Percentiles rank a stretch among this genome's conserved stretches.
phyloP scores from a whole-genome alignment of 352 stramenopile species.

The Pythium rishiriense region DNA sequence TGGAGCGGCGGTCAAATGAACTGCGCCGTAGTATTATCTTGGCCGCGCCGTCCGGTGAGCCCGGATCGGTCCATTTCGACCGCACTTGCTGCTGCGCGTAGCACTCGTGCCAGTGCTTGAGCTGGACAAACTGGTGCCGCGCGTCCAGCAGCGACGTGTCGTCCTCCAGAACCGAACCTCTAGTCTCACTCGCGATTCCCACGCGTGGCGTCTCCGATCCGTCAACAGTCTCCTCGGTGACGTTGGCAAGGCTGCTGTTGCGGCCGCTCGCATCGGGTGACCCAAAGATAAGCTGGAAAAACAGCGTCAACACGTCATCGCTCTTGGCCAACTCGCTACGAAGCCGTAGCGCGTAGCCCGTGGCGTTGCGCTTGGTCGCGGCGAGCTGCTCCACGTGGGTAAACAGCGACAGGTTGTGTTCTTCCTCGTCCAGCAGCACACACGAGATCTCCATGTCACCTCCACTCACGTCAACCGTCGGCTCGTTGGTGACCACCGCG shows the following conservation, averaged over 20 bases:
- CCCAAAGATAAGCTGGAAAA: conserved; percentile 37
- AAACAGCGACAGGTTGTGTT: conserved; percentile 49
- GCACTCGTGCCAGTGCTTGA: conserved; percentile 59
- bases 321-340: conserved; percentile 50
- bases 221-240: conserved; percentile 7
- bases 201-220: not conserved
- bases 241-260: not conserved
- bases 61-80: conserved; percentile 35
- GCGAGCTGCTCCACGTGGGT: conserved; percentile 37
- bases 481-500: not conserved
- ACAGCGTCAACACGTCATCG: conserved; percentile 38
- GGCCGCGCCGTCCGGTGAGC: not conserved
- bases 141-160: conserved; percentile 5
- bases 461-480: conserved; percentile 3
- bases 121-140: conserved; percentile 30
- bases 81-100: conserved; percentile 44
- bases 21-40: conserved; percentile 13
- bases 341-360: conserved; percentile 31
- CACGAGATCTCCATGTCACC: conserved; percentile 33
- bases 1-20: conserved; percentile 24
- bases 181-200: no score
- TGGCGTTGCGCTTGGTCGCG: conserved; percentile 18
- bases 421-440: conserved; percentile 55
- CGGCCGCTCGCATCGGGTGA: not conserved
- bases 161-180: no score